Base-by-base conservation (phyloP, 192 early-diverging fungal genomes). In the Coemansia guatemalensis region DNA sequence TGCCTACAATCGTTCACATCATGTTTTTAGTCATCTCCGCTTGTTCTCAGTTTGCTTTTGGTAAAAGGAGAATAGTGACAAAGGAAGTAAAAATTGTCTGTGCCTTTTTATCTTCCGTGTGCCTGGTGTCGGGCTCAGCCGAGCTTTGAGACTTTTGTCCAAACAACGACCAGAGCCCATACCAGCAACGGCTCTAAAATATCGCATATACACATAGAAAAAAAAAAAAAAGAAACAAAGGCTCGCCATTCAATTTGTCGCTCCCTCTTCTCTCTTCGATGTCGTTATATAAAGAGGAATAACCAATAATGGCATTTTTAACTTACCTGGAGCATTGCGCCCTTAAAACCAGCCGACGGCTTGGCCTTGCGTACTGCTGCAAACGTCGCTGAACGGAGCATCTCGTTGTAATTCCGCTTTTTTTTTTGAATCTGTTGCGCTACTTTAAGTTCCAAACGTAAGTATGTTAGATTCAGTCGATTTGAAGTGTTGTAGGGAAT, bases 371-470 rank as follows among this genome's bases (percentile, higher is more conserved):
- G 68, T 20, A 70, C 25, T 24, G 68, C 74, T 47, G 68, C 60
- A 54, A 71, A 55, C 23, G 68, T 52, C 57, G 65, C 64, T 52
- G 68, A 41, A 39, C 74, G 74, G 67, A 76, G 74, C 74, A 76
- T 76, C 20, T 62, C 26, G 7, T n/a, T n/a, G n/a, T n/a, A 20
- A 14, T 17, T 49, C 12, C 27, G 12, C 3, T 17, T 27, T 17
- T 25, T 14, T 3, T 2, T n/a, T 30, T 17, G 12, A 8, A 7
- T 20, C 2, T 32, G 20, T 56, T 2, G 18, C n/a, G 27, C 30
- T 17, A n/a, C n/a, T n/a, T n/a, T n/a, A n/a, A n/a, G n/a, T n/a
- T n/a, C n/a, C n/a, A n/a, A 32, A 32, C 8, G 8, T 5, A 32
- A 32, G 8, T 3, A 32, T 8, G 30, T 32, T 32, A 32, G 30